Conservation (phyloP, 345 rosid species). For the Bruguiera gymnorhiza region DNA sequence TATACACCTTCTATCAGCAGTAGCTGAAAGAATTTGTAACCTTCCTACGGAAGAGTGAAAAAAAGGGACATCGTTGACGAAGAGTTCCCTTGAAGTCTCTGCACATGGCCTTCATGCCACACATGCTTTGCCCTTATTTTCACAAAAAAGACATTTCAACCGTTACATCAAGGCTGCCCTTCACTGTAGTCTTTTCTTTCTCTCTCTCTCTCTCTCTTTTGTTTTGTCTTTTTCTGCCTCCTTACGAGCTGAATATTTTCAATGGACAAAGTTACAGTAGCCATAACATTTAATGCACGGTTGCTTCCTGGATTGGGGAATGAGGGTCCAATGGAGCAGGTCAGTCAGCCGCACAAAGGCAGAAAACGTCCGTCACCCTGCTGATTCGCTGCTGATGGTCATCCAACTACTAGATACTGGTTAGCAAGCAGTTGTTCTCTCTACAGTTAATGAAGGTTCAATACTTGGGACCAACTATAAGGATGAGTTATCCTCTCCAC, state of each 20-base stretch:
- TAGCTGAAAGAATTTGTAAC: not conserved
- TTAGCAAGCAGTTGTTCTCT: too few relatives aligned
- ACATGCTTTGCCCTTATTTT: too few relatives aligned
- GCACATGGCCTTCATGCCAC: not conserved
- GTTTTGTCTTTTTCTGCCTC: too few relatives aligned
- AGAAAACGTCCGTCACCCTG: not conserved
- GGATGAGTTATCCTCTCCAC: too few relatives aligned
- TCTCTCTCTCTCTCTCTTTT: not conserved
- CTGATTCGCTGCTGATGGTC: too few relatives aligned
- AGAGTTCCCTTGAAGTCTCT: constrained; percentile 1
- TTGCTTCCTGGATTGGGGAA: not conserved
- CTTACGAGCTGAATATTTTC: too few relatives aligned
- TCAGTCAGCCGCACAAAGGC: not conserved
- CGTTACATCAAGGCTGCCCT: too few relatives aligned
- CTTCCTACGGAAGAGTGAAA: not conserved
- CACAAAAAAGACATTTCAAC: too few relatives aligned
- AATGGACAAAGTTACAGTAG: not conserved
- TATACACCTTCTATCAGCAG: not conserved
- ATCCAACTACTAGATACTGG: too few relatives aligned
- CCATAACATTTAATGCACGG: not conserved
- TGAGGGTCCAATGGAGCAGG: not conserved
- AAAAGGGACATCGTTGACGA: not conserved
- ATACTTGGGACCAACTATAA: too few relatives aligned
- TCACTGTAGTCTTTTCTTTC: too few relatives aligned
- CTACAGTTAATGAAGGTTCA: too few relatives aligned